These are phyloP conservation scores for Curvularia lunata DNA, from an alignment of 2,329 filamentous ascomycete species.

Conservation along the genomic window DNA sequence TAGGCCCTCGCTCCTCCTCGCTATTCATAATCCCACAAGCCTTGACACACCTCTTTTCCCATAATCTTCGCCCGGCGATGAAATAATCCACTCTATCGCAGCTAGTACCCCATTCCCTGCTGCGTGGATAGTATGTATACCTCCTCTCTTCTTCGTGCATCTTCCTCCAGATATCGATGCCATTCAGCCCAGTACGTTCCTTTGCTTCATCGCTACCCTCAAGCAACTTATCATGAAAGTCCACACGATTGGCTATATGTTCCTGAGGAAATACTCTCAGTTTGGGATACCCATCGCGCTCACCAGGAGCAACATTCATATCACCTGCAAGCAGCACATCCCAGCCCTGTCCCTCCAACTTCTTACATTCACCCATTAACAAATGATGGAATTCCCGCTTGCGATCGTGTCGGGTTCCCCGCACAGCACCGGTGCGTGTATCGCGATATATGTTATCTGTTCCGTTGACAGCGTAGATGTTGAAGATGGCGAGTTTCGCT, in stretches of 20 bases:
- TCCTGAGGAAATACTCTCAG: constrained; percentile 54
- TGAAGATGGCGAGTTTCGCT: constrained; percentile 55
- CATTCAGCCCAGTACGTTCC: constrained; percentile 25
- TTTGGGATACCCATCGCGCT: constrained; percentile 56
- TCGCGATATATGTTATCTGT: constrained; percentile 57
- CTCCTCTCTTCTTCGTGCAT: constrained; percentile 51
- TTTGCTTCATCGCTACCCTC: constrained; percentile 14
- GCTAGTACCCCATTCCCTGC: constrained; percentile 55
- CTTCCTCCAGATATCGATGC: constrained; percentile 58
- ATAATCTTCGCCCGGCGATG: constrained; percentile 52
- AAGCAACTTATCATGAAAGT: constrained; percentile 60
- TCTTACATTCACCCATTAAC: constrained; percentile 54
- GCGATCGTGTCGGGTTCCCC: constrained; percentile 58
- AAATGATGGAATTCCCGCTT: constrained; percentile 58
- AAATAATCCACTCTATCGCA: constrained; percentile 63
- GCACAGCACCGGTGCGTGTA: constrained; percentile 50
- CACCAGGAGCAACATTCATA: constrained; percentile 57
- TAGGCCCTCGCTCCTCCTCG: constrained; percentile 56
- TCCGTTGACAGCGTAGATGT: constrained; percentile 62
- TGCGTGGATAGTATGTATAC: constrained; percentile 59
- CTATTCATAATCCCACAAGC: constrained; percentile 53
- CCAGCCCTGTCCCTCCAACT: constrained; percentile 52
- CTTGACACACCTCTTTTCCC: constrained; percentile 47
- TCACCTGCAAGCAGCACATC: constrained; percentile 59
- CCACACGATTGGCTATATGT: constrained; percentile 58